Evolutionary conservation across 2,329 filamentous ascomycete species (phyloP), one percentile per base, ranked within the genome.

Genomic region (Bipolaris sorokiniana): DNA sequence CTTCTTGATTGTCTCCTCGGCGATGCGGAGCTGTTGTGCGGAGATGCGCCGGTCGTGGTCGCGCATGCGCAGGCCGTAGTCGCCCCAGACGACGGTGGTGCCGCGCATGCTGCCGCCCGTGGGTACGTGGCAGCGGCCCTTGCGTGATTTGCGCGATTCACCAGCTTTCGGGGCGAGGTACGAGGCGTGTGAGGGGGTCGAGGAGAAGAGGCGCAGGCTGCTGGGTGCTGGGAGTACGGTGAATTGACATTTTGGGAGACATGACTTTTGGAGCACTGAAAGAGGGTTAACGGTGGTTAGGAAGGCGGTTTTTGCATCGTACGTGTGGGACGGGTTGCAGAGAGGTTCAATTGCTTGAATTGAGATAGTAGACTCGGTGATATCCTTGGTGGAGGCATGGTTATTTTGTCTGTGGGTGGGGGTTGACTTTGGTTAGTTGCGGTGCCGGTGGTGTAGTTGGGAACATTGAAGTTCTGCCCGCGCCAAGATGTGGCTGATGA

Each of bases 21-120:
- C 95, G 72, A 92, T 88, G 79, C 93, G 93, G 62, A 99, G 84
- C 68, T 96, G 91, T 64, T 87, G 82, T 22, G 95, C 91, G 66
- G 90, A 92, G 75, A 99, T 91, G 71, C 95, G 87, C 56, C 95
- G 90, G 79, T 97, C 90, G 76, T 97, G 91, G 78, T 99, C 95
- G 62, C 84, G 88, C 88, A 99, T 95, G 55, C 95, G 90, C 66
- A 99, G 81, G 7, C 95, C 95, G 75, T 93, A 99, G 77, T 98
- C 93, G 53, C 95, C 95, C 92, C 92, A 98, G 55, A 96, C 88
- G 18, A 99, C 90, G 0, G 94, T 98, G 34, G 95, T 99, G 67
- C 95, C 95, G 76, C 96, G 92, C 34, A 85, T 88, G 53, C 91
- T 96, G 59, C 95, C 95, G 61, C 95, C 95, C 0, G 93, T 99